phyloP scores from a whole-genome alignment of 805 yeast species.

The Nakazawaea populi region DNA sequence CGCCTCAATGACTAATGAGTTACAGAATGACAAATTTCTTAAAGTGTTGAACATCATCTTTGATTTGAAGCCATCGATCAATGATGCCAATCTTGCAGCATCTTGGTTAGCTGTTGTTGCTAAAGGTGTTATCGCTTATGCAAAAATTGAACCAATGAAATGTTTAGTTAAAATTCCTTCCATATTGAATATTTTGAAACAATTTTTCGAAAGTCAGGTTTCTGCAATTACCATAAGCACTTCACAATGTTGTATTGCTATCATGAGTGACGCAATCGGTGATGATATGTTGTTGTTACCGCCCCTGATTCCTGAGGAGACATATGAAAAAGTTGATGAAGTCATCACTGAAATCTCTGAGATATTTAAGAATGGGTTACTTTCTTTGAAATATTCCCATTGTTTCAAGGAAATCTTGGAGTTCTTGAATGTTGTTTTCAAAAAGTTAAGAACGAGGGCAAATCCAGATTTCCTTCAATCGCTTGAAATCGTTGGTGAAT shows the following conservation, averaged over 20 bases:
- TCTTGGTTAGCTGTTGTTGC: constrained; percentile 91
- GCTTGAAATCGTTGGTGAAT: constrained; percentile 62
- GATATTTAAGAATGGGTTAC: constrained; percentile 44
- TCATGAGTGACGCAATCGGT: constrained; percentile 61
- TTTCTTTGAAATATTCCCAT: constrained; percentile 69
- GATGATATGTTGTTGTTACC: constrained; percentile 54
- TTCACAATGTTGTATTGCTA: constrained; percentile 80
- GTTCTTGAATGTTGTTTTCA: constrained; percentile 55
- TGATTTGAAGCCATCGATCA: constrained; percentile 73
- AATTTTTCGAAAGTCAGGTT: constrained; percentile 64
- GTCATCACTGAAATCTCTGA: constrained; percentile 46
- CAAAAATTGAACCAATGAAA: constrained; percentile 37
- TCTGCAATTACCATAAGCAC: constrained; percentile 66
- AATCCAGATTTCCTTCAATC: constrained; percentile 59
- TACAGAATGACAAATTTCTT: constrained; percentile 57
- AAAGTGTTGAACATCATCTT: constrained; percentile 66
- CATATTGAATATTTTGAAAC: constrained; percentile 48
- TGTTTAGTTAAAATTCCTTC: constrained; percentile 54
- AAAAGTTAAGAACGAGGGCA: constrained; percentile 46
- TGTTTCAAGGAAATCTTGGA: constrained; percentile 73
- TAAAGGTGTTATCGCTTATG: constrained; percentile 53
- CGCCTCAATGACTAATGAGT: constrained; percentile 46
- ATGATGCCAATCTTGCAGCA: constrained; percentile 83
- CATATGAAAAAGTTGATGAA: constrained; percentile 52
- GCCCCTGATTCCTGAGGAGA: constrained; percentile 38